phyloP scores from a whole-genome alignment of 371 early-diverging fungal species.

The Mortierella polycephala region DNA sequence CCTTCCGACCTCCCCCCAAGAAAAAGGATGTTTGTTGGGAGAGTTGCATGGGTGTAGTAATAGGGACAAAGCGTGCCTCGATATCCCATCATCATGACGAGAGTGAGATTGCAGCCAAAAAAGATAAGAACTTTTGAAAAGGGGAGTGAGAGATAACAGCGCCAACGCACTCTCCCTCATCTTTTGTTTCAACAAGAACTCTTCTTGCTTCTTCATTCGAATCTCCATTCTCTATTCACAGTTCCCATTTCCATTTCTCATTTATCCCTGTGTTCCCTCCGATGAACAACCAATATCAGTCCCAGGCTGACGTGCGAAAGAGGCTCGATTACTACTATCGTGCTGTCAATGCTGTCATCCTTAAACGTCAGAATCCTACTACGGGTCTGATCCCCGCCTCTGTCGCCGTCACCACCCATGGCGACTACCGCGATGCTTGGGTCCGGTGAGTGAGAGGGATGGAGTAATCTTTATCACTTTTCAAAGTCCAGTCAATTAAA shows the following conservation, averaged over 20 bases:
- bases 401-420: slow-evolving; percentile 85
- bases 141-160: too few relatives aligned
- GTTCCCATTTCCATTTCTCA: not conserved
- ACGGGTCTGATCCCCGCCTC: slow-evolving; percentile 93
- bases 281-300: slow-evolving; percentile 23
- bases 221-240: not conserved
- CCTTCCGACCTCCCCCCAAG: too few relatives aligned
- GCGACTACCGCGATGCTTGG: slow-evolving; percentile 93
- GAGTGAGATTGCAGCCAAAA: too few relatives aligned
- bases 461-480: not conserved
- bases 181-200: not conserved
- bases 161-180: too few relatives aligned
- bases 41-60: too few relatives aligned
- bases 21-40: too few relatives aligned
- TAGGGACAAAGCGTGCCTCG: too few relatives aligned
- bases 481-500: not conserved
- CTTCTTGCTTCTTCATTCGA: not conserved
- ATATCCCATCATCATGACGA: too few relatives aligned
- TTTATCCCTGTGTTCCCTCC: not conserved
- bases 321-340: slow-evolving; percentile 83
- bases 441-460: slow-evolving; percentile 69
- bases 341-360: slow-evolving; percentile 78
- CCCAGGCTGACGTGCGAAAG: slow-evolving; percentile 56
- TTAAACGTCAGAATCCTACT: slow-evolving; percentile 82
- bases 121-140: too few relatives aligned